Evolutionary conservation across 2,329 filamentous ascomycete genomes (phyloP).

Genomic region (Trichoderma polysporum): DNA sequence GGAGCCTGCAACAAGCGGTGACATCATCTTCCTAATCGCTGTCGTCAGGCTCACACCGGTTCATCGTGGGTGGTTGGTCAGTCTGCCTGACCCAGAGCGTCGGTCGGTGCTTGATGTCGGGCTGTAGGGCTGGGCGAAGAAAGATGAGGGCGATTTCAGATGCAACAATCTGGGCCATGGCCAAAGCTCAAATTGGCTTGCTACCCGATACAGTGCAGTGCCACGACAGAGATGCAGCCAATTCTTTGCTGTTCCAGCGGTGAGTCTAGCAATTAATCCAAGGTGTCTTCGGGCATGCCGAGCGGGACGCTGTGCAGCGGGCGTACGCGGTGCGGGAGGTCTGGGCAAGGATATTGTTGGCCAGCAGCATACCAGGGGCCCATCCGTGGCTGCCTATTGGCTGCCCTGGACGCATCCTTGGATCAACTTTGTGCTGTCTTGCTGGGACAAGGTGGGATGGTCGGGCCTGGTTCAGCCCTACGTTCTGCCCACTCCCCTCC

Average conservation of each 20-base stretch:
- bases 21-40: background rate
- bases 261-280: constrained; percentile 21
- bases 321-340: constrained; percentile 19
- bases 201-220: constrained; percentile 13
- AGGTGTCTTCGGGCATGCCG: constrained; percentile 21
- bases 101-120: constrained; percentile 17
- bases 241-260: constrained; percentile 19
- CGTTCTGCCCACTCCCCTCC: constrained; percentile 7
- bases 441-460: constrained; percentile 15
- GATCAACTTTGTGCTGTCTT: constrained; percentile 2
- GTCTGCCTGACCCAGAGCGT: constrained; percentile 18
- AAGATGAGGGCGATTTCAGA: constrained; percentile 7
- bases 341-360: constrained; percentile 14
- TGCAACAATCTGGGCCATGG: constrained; percentile 7
- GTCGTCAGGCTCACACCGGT: constrained; percentile 18
- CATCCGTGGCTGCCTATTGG: constrained; percentile 10
- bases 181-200: constrained; percentile 11
- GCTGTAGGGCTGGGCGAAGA: constrained; percentile 20
- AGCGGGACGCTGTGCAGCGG: constrained; percentile 22
- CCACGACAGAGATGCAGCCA: constrained; percentile 14
- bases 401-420: constrained; percentile 20
- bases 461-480: constrained; percentile 17
- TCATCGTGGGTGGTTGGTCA: constrained; percentile 2
- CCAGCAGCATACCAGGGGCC: background rate
- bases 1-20: background rate